Evolutionary conservation across 768 basidiomycete genomes (phyloP).

Genomic region (Daedaleopsis sinensis): DNA sequence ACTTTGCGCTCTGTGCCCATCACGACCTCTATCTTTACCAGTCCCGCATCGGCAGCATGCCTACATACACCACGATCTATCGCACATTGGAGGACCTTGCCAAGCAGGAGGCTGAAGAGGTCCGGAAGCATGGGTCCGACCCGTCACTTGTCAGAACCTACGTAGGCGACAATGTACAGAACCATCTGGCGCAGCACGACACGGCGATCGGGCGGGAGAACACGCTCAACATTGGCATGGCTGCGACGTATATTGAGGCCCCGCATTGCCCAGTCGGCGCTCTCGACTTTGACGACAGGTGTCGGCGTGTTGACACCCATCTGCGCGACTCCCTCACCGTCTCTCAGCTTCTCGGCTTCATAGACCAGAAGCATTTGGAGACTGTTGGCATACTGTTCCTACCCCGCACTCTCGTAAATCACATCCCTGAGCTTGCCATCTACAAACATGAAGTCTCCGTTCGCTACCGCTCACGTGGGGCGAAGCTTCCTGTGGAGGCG

Average conservation of each 20-base stretch:
- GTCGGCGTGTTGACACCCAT: slow-evolving; percentile 1
- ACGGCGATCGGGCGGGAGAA: slow-evolving; percentile 14
- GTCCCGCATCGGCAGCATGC: neutral
- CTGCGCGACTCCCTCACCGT: slow-evolving; percentile 24
- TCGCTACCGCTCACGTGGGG: slow-evolving; percentile 28
- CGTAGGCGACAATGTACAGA: neutral
- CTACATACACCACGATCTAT: neutral
- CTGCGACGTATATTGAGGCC: slow-evolving; percentile 29
- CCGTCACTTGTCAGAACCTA: too few species aligned
- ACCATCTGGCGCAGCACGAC: neutral
- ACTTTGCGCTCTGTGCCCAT: neutral
- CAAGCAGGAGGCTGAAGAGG: neutral
- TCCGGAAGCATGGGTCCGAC: neutral
- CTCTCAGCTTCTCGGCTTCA: slow-evolving; percentile 24
- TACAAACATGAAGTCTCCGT: slow-evolving; percentile 25
- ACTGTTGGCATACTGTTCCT: slow-evolving; percentile 33
- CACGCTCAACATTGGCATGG: slow-evolving; percentile 31
- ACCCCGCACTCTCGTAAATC: slow-evolving; percentile 27
- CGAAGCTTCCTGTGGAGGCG: slow-evolving; percentile 5
- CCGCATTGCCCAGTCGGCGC: slow-evolving; percentile 15
- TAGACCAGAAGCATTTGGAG: slow-evolving; percentile 32
- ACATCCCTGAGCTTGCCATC: slow-evolving; percentile 29
- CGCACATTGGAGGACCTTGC: neutral
- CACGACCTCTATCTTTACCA: neutral
- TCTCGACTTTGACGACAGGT: slow-evolving; percentile 28